phyloP scores from a whole-genome alignment of 345 rosid species.

The Stellera chamaejasme region DNA sequence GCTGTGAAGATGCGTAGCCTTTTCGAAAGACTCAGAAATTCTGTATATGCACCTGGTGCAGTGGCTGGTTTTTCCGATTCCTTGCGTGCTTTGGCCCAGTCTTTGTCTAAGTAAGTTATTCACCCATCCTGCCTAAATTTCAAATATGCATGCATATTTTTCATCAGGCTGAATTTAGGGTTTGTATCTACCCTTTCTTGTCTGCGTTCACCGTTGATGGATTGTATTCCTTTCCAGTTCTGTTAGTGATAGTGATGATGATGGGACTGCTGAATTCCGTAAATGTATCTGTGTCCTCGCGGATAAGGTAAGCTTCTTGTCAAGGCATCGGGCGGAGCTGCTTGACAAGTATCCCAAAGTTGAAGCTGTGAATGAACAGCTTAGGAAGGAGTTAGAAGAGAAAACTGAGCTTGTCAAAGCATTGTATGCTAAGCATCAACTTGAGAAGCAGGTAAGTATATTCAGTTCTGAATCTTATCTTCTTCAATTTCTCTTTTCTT shows the following conservation, averaged over 20 bases:
- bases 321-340: conserved; percentile 65
- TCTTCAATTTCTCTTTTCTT: not conserved
- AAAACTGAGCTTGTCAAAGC: conserved; percentile 74
- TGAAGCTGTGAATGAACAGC: conserved; percentile 64
- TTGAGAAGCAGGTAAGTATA: conserved; percentile 81
- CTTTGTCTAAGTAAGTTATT: conserved; percentile 74
- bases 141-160: not conserved
- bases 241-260: conserved; percentile 62
- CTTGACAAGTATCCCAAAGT: conserved; percentile 60
- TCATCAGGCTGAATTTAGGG: not conserved
- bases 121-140: not conserved
- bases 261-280: conserved; percentile 57
- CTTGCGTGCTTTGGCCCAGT: conserved; percentile 70
- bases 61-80: conserved; percentile 77
- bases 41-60: conserved; percentile 55
- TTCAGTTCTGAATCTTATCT: not conserved
- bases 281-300: conserved; percentile 69
- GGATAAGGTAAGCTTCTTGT: conserved; percentile 73
- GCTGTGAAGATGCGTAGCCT: conserved; percentile 81
- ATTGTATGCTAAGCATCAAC: conserved; percentile 79
- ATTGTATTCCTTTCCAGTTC: conserved; percentile 40
- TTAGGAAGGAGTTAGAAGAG: conserved; percentile 71
- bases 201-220: not conserved
- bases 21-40: conserved; percentile 67
- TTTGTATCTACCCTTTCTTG: not conserved